Evolutionary conservation across 305 asterid genomes (phyloP).

Genomic region (Petunia hybrid): DNA sequence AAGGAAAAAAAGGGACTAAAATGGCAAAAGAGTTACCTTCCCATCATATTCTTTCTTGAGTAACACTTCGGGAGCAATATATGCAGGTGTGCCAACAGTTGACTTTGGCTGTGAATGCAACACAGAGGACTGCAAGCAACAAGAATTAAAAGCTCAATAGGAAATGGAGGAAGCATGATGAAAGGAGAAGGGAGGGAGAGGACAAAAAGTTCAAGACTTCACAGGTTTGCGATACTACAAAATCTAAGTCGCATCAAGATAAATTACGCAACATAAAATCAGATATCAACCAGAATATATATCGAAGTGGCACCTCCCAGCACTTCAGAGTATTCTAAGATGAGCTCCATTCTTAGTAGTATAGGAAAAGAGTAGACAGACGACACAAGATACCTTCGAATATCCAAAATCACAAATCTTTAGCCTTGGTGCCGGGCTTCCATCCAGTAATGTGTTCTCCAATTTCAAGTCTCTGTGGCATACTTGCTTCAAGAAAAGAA

Average conservation of each 20-base stretch:
- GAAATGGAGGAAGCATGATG: slow-evolving; percentile 6
- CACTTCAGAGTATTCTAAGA: background rate
- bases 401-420: slow-evolving; percentile 94
- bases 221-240: background rate
- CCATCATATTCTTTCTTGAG: slow-evolving; percentile 93
- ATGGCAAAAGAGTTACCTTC: slow-evolving; percentile 55
- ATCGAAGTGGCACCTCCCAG: background rate
- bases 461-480: slow-evolving; percentile 93
- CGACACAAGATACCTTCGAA: slow-evolving; percentile 68
- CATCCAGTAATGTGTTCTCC: slow-evolving; percentile 89
- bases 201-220: background rate
- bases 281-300: background rate
- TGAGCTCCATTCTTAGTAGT: background rate
- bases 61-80: slow-evolving; percentile 91
- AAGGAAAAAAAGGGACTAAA: background rate
- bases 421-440: slow-evolving; percentile 86
- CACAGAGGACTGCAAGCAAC: slow-evolving; percentile 72
- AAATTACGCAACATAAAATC: background rate
- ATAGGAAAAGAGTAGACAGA: slow-evolving; percentile 9
- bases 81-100: slow-evolving; percentile 96
- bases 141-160: slow-evolving; percentile 13
- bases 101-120: slow-evolving; percentile 97
- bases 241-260: background rate
- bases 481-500: slow-evolving; percentile 64
- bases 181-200: background rate